Evolutionary conservation across 495 filamentous ascomycete species (phyloP).

Genomic region (Massariosphaeria phaeospora): DNA sequence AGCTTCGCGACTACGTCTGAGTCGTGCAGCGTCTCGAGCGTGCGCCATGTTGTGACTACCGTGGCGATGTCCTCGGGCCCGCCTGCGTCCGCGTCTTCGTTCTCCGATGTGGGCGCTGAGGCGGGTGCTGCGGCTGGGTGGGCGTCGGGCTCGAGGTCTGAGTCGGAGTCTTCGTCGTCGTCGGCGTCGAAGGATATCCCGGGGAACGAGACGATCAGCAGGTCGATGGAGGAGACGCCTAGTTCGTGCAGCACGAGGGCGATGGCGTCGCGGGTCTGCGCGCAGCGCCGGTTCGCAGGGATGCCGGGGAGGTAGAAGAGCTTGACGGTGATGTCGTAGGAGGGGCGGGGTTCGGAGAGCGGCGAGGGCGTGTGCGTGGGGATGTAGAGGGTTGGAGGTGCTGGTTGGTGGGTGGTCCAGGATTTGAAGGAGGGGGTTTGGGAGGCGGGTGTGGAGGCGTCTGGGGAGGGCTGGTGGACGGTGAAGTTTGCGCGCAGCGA

Average conservation of each 20-base stretch:
- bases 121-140: background rate
- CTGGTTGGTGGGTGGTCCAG: constrained; percentile 63
- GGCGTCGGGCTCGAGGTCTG: constrained; percentile 45
- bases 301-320: constrained; percentile 81
- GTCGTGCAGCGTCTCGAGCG: constrained; percentile 69
- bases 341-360: constrained; percentile 67
- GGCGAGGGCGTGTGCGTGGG: constrained; percentile 69
- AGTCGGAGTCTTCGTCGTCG: constrained; percentile 64
- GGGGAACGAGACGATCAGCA: constrained; percentile 89
- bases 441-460: constrained; percentile 16
- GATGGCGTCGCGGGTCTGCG: constrained; percentile 70
- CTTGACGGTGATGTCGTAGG: constrained; percentile 92
- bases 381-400: constrained; percentile 60
- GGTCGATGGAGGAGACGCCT: constrained; percentile 67
- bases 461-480: constrained; percentile 38
- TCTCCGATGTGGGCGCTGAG: background rate
- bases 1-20: constrained; percentile 66
- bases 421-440: constrained; percentile 38
- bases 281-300: constrained; percentile 53
- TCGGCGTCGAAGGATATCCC: constrained; percentile 91
- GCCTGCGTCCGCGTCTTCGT: constrained; percentile 3
- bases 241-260: constrained; percentile 74
- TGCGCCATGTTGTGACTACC: constrained; percentile 64
- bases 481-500: constrained; percentile 78
- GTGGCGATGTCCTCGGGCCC: constrained; percentile 60